Evolutionary conservation across 768 basidiomycete genomes (phyloP), one percentile per base, ranked within the genome.

Genomic region (Termitomyces sp.): DNA sequence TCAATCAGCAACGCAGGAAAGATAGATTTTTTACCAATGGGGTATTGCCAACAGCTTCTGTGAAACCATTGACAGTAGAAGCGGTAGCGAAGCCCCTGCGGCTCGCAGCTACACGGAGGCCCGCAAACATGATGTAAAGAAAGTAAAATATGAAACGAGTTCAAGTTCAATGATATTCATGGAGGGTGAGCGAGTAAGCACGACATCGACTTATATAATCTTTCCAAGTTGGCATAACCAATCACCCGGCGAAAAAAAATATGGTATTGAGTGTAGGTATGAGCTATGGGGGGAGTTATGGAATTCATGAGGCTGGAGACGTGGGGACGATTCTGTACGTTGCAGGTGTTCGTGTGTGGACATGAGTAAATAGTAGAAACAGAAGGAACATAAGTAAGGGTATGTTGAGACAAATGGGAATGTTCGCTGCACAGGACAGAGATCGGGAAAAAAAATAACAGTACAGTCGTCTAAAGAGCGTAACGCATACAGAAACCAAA

Each of bases 31-130:
- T 66, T 58, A 95, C 94, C 45, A 98, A 76, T 56, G 96, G 96
- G 0, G 96, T 98, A 72, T 94, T 94, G 61, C 95, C 96, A 45
- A 98, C 82, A 28, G 94, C 87, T 5, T 88, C 92, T 10, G 82
- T 84, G 73, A 98, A 94, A 47, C 95, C 92, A 54, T 88, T 74
- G 26, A 87, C 88, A 18, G 78, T 63, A 24, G 73, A 63, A 43
- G 68, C 71, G 22, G 80, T 76, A 22, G 75, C 70, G 41, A 79
- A 75, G 14, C 67, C 58, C 55, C 71, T 74, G 60, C 61, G 66
- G 56, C 60, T 54, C 50, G 64, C 63, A 56, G 63, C 69, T 48
- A 65, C 60, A 54, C 66, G 71, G 40, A 72, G 65, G 35, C 64
- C 68, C 56, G 66, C 71, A 38, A 71, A 70, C 74, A 74, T 79